Evolutionary conservation across 1,139 yeast species (phyloP), one percentile per base, ranked within the genome.

Genomic region (Candida albicans): DNA sequence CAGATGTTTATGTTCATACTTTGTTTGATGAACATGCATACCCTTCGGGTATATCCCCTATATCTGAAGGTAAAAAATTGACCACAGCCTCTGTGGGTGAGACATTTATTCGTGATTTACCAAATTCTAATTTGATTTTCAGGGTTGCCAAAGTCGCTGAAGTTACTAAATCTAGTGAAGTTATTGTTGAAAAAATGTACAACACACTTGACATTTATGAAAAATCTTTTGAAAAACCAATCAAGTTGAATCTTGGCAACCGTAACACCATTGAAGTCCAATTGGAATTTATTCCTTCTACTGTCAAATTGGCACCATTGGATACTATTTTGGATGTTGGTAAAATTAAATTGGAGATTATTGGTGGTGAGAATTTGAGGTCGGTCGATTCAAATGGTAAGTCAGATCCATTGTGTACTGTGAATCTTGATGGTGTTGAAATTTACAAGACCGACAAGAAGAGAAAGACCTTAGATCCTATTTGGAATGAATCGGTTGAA

Each of bases 241-340:
- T 72, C 30, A 63, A 62, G n/a, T 52, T 85, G 33, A 62, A 64
- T 4, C 55, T 84, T 37, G 68, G 71, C 39, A 76, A 73, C 9
- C 68, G 61, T 24, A 74, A 77, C 52, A 51, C 59, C 5, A 44
- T 84, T 14, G 62, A 61, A 33, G 61, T 83, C 12, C 77, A 77
- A 59, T 67, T 82, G 46, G 84, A 82, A 51, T 86, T 72, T 54
- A 66, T 76, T 46, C 93, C 95, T 30, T 65, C 84, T 3, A 70
- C 77, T 0, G 71, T 71, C 34, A 69, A 74, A 46, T 64, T 84
- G 50, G 76, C 81, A 32, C 75, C 79, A 15, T 64, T 75, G 33
- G 93, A 85, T 55, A 75, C 86, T 8, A 74, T 84, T 46, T 61
- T 73, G 52, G 91, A 86, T 59, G 85, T 87, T 29, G 95, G 95